phyloP scores from a whole-genome alignment of 371 early-diverging fungal species.

The Mortierella sp. region DNA sequence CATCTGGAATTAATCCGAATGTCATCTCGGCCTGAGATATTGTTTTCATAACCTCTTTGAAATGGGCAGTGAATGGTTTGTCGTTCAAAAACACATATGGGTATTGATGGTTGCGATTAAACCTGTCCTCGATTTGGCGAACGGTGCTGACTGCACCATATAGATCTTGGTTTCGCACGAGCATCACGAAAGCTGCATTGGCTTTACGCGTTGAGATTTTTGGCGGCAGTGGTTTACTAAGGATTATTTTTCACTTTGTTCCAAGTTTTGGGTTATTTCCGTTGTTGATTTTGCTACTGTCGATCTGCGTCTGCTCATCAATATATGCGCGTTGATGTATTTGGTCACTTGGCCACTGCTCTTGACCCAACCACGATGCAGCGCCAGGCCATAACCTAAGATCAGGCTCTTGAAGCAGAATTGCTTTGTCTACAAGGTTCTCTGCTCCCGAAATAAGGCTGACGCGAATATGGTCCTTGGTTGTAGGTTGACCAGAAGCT shows the following conservation, averaged over 20 bases:
- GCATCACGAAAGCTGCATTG: slow-evolving; percentile 78
- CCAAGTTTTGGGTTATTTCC: not conserved
- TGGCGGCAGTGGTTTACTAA: slow-evolving; percentile 16
- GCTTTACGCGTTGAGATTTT: slow-evolving; percentile 53
- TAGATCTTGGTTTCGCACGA: slow-evolving; percentile 82
- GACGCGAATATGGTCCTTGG: not conserved
- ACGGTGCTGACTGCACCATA: slow-evolving; percentile 75
- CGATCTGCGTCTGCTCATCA: not conserved
- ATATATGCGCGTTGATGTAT: not conserved
- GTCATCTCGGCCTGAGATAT: slow-evolving; percentile 68
- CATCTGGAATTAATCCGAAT: slow-evolving; percentile 81
- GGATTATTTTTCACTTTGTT: not conserved
- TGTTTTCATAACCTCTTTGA: slow-evolving; percentile 68
- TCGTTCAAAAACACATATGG: slow-evolving; percentile 93
- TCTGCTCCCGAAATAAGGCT: not conserved
- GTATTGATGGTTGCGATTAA: slow-evolving; percentile 86
- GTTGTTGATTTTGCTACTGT: not conserved
- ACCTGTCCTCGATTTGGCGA: slow-evolving; percentile 82
- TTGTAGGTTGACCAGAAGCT: not conserved
- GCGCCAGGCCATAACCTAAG: not conserved
- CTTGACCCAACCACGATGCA: not conserved
- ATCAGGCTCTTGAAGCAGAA: not conserved
- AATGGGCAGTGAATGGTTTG: slow-evolving; percentile 82
- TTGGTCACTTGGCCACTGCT: not conserved
- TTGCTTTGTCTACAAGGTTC: not conserved